A percentile compares a stretch with the other conserved stretches of the same genome.
Conservation (phyloP, 2,329 filamentous ascomycete species). For the Epichloe bromicola region DNA sequence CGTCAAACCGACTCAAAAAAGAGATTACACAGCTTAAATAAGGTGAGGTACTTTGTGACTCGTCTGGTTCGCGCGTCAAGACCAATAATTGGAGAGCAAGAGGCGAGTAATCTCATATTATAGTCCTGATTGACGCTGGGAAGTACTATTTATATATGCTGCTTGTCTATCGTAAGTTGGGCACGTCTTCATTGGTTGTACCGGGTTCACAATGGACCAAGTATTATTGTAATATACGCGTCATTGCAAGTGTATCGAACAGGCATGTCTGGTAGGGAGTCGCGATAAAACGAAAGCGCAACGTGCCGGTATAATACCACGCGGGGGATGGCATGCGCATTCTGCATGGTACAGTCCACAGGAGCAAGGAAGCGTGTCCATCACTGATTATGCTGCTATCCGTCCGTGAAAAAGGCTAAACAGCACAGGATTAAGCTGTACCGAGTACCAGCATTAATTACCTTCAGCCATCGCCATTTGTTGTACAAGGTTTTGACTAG, state of each 20-base stretch:
- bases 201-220: no score
- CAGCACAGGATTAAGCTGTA: neutral
- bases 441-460: neutral
- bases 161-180: no score
- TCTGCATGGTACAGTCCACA: neutral
- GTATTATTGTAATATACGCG: no score
- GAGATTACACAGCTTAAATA: neutral
- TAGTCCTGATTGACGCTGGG: neutral
- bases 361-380: constrained; percentile 2
- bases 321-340: neutral
- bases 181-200: no score
- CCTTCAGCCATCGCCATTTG: neutral
- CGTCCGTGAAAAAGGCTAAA: neutral
- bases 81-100: neutral
- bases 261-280: neutral
- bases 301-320: neutral
- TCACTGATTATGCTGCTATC: neutral
- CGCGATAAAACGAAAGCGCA: neutral
- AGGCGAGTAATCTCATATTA: neutral
- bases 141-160: neutral
- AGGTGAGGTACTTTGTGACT: neutral
- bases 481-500: constrained; percentile 3
- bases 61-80: neutral
- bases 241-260: no score
- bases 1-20: neutral